Percentiles rank a stretch among this genome's conserved stretches.
These are phyloP conservation scores for Xanthoconium stramineum DNA, from an alignment of 768 basidiomycete species.

Conservation along the genomic window DNA sequence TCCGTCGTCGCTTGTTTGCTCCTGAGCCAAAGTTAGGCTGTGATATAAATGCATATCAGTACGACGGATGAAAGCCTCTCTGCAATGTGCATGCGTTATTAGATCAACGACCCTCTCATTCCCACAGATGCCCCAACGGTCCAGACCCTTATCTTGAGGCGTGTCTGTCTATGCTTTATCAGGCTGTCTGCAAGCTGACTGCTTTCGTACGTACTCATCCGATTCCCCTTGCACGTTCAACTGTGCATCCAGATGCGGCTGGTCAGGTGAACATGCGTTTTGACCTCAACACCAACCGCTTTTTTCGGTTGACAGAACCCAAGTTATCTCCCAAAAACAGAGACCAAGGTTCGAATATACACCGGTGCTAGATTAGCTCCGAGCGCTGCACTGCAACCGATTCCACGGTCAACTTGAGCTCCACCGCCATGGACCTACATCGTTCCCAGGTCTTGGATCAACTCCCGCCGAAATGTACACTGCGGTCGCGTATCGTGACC, in stretches of 20 bases:
- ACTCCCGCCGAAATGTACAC: conserved; percentile 33
- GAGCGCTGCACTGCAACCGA: background rate
- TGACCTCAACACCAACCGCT: background rate
- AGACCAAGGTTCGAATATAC: background rate
- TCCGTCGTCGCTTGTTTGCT: background rate
- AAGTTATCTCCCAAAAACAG: background rate
- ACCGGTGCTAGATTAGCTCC: background rate
- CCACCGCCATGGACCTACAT: conserved; percentile 15
- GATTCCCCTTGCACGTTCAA: background rate
- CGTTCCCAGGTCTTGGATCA: conserved; percentile 4
- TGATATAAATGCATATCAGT: too few species aligned
- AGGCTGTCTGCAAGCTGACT: background rate
- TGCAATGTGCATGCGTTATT: background rate
- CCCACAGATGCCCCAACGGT: conserved; percentile 1
- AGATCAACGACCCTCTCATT: conserved; percentile 1
- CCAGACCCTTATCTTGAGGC: conserved; percentile 7
- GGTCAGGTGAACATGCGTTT: background rate
- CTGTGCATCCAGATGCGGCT: background rate
- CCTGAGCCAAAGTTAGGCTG: conserved; percentile 2
- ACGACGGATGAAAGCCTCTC: background rate
- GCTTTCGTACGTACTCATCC: conserved; percentile 12
- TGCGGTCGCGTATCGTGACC: conserved; percentile 34
- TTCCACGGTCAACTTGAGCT: background rate
- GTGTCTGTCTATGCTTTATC: background rate
- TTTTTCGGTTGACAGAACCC: background rate